phyloP scores from a whole-genome alignment of 352 stramenopile species.

The Globisporangium emineosum region DNA sequence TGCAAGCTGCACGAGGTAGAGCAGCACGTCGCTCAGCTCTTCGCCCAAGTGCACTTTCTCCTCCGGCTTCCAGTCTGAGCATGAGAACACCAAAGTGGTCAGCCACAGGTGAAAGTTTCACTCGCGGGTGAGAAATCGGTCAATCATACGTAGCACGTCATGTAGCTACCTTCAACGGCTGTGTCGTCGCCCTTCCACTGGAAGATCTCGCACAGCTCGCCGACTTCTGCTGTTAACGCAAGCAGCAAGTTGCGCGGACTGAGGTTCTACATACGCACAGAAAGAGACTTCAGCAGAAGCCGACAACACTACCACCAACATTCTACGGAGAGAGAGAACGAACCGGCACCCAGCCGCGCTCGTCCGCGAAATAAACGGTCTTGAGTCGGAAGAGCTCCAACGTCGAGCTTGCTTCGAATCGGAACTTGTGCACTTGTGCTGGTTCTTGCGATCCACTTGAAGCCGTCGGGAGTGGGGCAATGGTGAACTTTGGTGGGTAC shows the following conservation, averaged over 20 bases:
- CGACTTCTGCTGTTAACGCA: slow-evolving; percentile 93
- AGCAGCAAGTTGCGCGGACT: slow-evolving; percentile 92
- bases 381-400: slow-evolving; percentile 53
- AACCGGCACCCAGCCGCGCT: slow-evolving; percentile 61
- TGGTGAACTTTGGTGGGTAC: slow-evolving; percentile 53
- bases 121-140: slow-evolving; percentile 84
- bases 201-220: slow-evolving; percentile 93
- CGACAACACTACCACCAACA: neutral
- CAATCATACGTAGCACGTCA: slow-evolving; percentile 82
- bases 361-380: slow-evolving; percentile 55
- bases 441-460: neutral
- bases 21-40: slow-evolving; percentile 96
- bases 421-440: neutral
- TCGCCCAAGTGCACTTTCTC: slow-evolving; percentile 92
- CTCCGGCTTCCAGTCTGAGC: slow-evolving; percentile 60
- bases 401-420: slow-evolving; percentile 45
- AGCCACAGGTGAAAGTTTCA: no score
- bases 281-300: neutral
- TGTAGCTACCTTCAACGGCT: slow-evolving; percentile 85
- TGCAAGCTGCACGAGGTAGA: slow-evolving; percentile 94
- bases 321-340: neutral
- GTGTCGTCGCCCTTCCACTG: slow-evolving; percentile 93
- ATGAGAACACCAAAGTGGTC: slow-evolving; percentile 8
- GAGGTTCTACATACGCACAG: slow-evolving; percentile 32
- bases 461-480: neutral